phyloP scores from a whole-genome alignment of 495 filamentous ascomycete genomes.

The Penicillium coprophilum region DNA sequence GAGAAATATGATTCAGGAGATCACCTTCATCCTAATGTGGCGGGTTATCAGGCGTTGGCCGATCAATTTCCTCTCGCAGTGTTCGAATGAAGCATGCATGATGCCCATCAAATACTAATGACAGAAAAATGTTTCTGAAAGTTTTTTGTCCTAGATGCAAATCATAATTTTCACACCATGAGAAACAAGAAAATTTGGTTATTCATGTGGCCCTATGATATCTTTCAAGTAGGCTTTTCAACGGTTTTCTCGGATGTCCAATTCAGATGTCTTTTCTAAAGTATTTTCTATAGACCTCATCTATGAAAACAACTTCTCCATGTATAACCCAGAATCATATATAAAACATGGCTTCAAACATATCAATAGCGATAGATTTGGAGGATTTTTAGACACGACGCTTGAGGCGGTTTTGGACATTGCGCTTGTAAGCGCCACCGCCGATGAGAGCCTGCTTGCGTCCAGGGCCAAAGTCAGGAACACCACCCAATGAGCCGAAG shows the following conservation, averaged over 20 bases:
- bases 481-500: constrained; percentile 63
- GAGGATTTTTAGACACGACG: constrained; percentile 12
- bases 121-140: not conserved
- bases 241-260: too few relatives aligned
- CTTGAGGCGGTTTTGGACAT: constrained; percentile 8
- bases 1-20: constrained; percentile 63
- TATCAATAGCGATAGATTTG: too few relatives aligned
- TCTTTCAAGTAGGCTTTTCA: too few relatives aligned
- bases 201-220: too few relatives aligned
- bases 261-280: too few relatives aligned
- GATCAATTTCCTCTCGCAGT: constrained; percentile 58
- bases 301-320: too few relatives aligned
- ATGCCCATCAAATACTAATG: not conserved
- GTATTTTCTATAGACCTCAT: too few relatives aligned
- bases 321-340: too few relatives aligned
- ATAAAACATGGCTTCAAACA: not conserved
- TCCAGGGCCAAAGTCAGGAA: constrained; percentile 65
- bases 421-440: constrained; percentile 31
- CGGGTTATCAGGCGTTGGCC: constrained; percentile 62
- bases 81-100: constrained; percentile 31
- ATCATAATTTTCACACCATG: not conserved
- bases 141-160: not conserved
- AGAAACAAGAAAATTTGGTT: too few relatives aligned
- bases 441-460: constrained; percentile 28
- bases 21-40: constrained; percentile 68